Evolutionary conservation across 2,329 filamentous ascomycete genomes (phyloP).

Genomic region (Catunica adiposa): DNA sequence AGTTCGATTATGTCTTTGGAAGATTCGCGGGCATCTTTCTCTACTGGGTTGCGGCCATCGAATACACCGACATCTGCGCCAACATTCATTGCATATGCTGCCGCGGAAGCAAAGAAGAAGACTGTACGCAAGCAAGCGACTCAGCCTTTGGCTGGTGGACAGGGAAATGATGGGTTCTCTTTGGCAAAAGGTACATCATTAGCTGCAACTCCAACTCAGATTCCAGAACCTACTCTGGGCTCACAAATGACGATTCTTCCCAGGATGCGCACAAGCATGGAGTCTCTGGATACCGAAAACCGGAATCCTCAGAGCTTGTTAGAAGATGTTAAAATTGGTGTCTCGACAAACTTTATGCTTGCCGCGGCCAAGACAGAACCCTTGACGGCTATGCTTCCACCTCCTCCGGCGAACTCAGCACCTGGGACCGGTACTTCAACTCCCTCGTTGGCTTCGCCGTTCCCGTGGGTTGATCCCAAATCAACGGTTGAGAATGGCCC

Average conservation of each 20-base stretch:
- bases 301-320: no score
- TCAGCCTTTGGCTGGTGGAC: background rate
- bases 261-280: no score
- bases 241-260: no score
- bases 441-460: background rate
- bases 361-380: no score
- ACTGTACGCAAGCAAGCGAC: background rate
- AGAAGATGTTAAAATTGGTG: no score
- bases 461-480: background rate
- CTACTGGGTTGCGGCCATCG: background rate
- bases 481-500: conserved; percentile 1
- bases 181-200: background rate
- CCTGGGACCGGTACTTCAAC: background rate
- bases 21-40: background rate
- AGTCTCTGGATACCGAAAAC: no score
- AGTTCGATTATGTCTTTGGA: background rate
- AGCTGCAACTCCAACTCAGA: background rate
- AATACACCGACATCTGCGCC: background rate
- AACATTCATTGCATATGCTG: background rate
- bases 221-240: no score
- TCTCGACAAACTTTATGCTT: no score
- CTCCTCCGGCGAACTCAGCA: background rate
- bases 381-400: background rate
- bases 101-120: background rate
- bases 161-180: background rate